phyloP scores from a whole-genome alignment of 192 early-diverging fungal genomes.

The Oehlia diaphana region DNA sequence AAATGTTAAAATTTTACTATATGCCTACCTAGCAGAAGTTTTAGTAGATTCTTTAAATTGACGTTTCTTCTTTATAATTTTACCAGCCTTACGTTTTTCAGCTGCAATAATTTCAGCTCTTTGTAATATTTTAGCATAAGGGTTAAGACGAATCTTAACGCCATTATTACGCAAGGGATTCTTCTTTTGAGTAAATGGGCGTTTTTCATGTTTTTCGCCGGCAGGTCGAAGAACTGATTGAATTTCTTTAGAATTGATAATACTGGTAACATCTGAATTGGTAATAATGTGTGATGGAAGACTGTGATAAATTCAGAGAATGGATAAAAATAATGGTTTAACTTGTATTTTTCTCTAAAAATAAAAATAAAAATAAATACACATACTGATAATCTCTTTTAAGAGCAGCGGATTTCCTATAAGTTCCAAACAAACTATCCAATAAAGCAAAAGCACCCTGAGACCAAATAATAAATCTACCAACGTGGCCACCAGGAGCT shows the following conservation, averaged over 20 bases:
- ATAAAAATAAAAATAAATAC: neutral
- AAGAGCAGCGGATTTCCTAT: slow-evolving; percentile 69
- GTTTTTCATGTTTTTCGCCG: slow-evolving; percentile 75
- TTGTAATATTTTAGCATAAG: slow-evolving; percentile 88
- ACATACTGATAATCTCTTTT: slow-evolving; percentile 76
- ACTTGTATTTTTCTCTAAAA: neutral
- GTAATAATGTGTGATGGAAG: slow-evolving; percentile 85
- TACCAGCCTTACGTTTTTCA: slow-evolving; percentile 55
- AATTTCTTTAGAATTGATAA: slow-evolving; percentile 97
- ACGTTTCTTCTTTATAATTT: slow-evolving; percentile 53
- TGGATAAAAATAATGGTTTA: neutral
- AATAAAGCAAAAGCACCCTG: slow-evolving; percentile 88
- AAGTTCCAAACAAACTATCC: slow-evolving; percentile 91
- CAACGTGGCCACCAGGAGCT: slow-evolving; percentile 97
- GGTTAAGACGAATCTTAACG: slow-evolving; percentile 94
- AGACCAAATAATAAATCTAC: slow-evolving; percentile 99
- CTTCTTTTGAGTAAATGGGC: slow-evolving; percentile 97
- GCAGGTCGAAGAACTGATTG: slow-evolving; percentile 91
- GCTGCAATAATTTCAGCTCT: slow-evolving; percentile 69
- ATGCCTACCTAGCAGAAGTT: neutral
- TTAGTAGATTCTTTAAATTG: slow-evolving; percentile 9
- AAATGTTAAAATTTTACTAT: neutral
- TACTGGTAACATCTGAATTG: slow-evolving; percentile 93
- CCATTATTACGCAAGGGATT: slow-evolving; percentile 94
- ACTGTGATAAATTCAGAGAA: slow-evolving; percentile 46